These are phyloP conservation scores for Epichloe aotearoae DNA, from an alignment of 2,329 filamentous ascomycete species.

Conservation along the genomic window DNA sequence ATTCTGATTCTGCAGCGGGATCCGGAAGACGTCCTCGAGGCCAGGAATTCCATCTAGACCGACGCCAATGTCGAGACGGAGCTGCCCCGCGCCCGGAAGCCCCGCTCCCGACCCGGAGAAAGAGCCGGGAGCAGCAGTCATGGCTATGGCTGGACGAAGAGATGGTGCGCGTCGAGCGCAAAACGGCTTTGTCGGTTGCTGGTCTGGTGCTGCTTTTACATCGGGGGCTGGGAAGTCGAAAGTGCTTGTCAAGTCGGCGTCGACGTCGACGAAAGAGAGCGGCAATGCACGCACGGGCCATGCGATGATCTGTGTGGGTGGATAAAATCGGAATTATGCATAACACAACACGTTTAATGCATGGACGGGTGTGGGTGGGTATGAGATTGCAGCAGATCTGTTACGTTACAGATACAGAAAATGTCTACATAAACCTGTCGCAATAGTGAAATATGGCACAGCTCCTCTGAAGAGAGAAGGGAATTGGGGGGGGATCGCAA, in stretches of 20 bases:
- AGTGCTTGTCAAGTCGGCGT: too few species aligned
- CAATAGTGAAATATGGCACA: too few species aligned
- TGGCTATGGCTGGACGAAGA: not conserved
- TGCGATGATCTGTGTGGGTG: not conserved
- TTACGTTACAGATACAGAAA: too few species aligned
- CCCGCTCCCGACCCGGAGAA: conserved; percentile 1
- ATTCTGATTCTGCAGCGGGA: too few species aligned
- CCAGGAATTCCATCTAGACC: not conserved
- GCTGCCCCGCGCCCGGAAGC: conserved; percentile 6
- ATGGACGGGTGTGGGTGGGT: not conserved
- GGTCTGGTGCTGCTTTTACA: conserved; percentile 5
- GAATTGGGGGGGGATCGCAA: too few species aligned
- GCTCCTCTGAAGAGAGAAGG: too few species aligned
- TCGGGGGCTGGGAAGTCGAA: not conserved
- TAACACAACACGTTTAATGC: not conserved
- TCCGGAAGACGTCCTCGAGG: not conserved
- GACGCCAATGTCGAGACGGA: conserved; percentile 4
- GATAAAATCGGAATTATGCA: not conserved
- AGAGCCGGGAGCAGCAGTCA: conserved; percentile 1
- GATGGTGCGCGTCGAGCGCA: not conserved
- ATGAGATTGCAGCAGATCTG: too few species aligned
- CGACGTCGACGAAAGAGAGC: not conserved
- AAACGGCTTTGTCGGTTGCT: not conserved
- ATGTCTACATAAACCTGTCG: too few species aligned
- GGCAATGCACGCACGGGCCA: conserved; percentile 4